phyloP scores from a whole-genome alignment of 148 eudicot genomes.

The Agrostemma githago region DNA sequence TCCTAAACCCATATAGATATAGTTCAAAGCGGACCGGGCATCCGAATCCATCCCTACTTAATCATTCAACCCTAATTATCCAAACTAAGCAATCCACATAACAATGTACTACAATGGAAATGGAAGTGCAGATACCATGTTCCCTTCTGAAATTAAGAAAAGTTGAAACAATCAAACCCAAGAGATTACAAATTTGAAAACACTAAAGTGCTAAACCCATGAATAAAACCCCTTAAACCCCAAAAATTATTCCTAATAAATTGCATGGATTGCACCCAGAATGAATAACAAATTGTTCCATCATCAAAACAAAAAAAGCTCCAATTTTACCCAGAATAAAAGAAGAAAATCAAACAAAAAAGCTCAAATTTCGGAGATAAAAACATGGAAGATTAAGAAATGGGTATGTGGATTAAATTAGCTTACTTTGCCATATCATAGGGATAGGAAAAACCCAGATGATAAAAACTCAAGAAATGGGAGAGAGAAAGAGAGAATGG shows the following conservation, averaged over 20 bases:
- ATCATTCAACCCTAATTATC: not conserved
- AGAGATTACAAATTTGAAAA: no score
- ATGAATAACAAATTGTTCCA: not conserved
- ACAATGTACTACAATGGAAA: constrained; percentile 10
- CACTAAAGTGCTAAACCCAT: not conserved
- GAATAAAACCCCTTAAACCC: constrained; percentile 16
- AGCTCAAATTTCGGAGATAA: not conserved
- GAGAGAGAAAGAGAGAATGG: not conserved
- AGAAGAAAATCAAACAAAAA: not conserved
- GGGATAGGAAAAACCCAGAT: constrained; percentile 2
- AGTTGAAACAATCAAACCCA: not conserved
- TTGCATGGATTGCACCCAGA: not conserved
- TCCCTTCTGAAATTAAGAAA: not conserved
- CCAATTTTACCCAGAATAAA: not conserved
- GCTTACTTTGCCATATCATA: constrained; percentile 34
- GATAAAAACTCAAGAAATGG: not conserved
- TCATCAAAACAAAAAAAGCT: not conserved
- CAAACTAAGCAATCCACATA: not conserved
- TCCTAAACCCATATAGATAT: not conserved
- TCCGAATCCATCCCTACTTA: not conserved
- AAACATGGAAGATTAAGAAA: not conserved
- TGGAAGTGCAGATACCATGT: not conserved
- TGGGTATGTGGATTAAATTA: constrained; percentile 1
- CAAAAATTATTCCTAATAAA: constrained; percentile 4
- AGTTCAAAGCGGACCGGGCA: not conserved